phyloP scores from a whole-genome alignment of 805 yeast species.

The Groenewaldozyma tartarivorans region DNA sequence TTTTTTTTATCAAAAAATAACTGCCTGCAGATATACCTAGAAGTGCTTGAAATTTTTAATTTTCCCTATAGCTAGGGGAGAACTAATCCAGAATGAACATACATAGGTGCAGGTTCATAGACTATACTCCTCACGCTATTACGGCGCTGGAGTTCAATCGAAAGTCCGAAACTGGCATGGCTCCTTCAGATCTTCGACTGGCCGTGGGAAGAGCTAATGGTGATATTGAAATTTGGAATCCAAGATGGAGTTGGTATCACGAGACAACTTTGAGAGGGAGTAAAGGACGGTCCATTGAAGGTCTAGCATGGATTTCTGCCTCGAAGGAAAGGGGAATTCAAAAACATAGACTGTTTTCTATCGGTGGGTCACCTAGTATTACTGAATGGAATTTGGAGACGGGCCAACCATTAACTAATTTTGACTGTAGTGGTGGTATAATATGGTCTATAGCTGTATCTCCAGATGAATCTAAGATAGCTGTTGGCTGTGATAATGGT shows the following conservation, averaged over 20 bases:
- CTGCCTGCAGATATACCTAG: neutral
- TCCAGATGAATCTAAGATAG: slow-evolving; percentile 50
- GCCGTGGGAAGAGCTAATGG: slow-evolving; percentile 95
- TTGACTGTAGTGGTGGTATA: slow-evolving; percentile 87
- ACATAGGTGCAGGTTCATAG: slow-evolving; percentile 89
- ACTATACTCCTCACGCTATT: slow-evolving; percentile 73
- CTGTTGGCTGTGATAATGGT: slow-evolving; percentile 95
- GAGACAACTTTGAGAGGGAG: slow-evolving; percentile 71
- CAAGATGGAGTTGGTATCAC: slow-evolving; percentile 59
- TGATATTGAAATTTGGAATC: slow-evolving; percentile 89
- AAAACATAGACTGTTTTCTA: slow-evolving; percentile 68
- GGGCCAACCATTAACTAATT: slow-evolving; percentile 62
- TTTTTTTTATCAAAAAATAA: neutral
- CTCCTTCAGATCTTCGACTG: slow-evolving; percentile 49
- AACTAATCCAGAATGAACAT: slow-evolving; percentile 44
- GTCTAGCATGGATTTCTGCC: slow-evolving; percentile 64
- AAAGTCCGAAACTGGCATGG: slow-evolving; percentile 35
- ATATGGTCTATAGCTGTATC: slow-evolving; percentile 81
- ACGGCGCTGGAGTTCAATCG: slow-evolving; percentile 76
- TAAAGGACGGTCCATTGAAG: slow-evolving; percentile 77
- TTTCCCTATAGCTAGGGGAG: neutral
- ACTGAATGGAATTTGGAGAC: slow-evolving; percentile 87
- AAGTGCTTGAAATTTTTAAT: neutral
- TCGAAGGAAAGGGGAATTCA: slow-evolving; percentile 30
- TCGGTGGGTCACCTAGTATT: slow-evolving; percentile 84